Evolutionary conservation across 805 yeast genomes (phyloP).

Genomic region (Yarrowia deformans): DNA sequence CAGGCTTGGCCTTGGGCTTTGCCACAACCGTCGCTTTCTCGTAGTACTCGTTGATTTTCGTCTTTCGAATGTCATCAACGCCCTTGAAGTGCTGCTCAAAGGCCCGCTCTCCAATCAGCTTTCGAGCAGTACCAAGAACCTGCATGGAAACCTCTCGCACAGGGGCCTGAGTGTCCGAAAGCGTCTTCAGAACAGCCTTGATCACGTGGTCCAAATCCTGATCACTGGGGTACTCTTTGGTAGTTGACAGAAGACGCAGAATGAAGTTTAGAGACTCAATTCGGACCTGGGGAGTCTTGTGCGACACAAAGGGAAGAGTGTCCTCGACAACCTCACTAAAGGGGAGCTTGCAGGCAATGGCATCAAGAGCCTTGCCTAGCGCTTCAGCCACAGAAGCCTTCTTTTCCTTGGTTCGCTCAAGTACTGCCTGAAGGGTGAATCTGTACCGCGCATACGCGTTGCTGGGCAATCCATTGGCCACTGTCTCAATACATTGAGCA

Average conservation of each 20-base stretch:
- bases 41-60: constrained; percentile 67
- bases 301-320: constrained; percentile 64
- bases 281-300: constrained; percentile 84
- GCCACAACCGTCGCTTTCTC: constrained; percentile 64
- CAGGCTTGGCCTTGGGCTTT: constrained; percentile 49
- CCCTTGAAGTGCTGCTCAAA: constrained; percentile 65
- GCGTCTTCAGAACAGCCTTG: constrained; percentile 64
- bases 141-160: constrained; percentile 80
- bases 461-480: constrained; percentile 71
- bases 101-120: constrained; percentile 77
- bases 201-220: constrained; percentile 65
- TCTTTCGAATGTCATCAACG: constrained; percentile 78
- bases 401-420: constrained; percentile 89
- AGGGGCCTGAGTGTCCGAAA: constrained; percentile 83
- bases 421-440: constrained; percentile 63
- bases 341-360: constrained; percentile 50
- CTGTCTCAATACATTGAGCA: constrained; percentile 64
- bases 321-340: constrained; percentile 69
- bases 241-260: constrained; percentile 64
- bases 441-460: constrained; percentile 62
- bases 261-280: constrained; percentile 72
- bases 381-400: constrained; percentile 79
- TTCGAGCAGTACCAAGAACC: constrained; percentile 80
- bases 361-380: constrained; percentile 68
- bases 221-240: constrained; percentile 58